Evolutionary conservation across 2,329 filamentous ascomycete species (phyloP), one percentile per base, ranked within the genome.

Genomic region (Leptographium procerum): DNA sequence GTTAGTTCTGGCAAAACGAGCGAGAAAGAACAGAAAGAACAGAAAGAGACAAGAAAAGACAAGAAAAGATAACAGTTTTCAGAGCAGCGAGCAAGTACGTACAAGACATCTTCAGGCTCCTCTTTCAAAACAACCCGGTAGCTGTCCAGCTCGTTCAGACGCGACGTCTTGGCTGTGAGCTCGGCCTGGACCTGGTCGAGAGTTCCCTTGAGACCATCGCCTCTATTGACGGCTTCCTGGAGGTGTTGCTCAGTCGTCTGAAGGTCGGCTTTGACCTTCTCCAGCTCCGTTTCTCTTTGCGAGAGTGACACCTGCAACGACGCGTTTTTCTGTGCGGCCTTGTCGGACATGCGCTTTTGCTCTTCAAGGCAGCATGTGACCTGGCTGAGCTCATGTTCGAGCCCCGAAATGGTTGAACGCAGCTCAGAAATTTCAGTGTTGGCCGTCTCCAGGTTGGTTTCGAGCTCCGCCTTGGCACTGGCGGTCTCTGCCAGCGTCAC

Each of bases 21-120:
- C 1, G 16, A 50, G 34, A 14, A 22, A 13, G 29, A 40, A 11
- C 7, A 52, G 2, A 51, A 31, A 45, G 24, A 6, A 28, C 31
- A 14, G 19, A 9, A 48, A 33, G 51, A 50, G n/a, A 43, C 16
- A 29, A 24, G 3, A 33, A 29, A 13, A n/a, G n/a, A n/a, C n/a
- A n/a, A n/a, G n/a, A n/a, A n/a, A n/a, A n/a, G n/a, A n/a, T n/a
- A n/a, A n/a, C n/a, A n/a, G n/a, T n/a, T n/a, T n/a, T n/a, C n/a
- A n/a, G n/a, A n/a, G n/a, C n/a, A n/a, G n/a, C n/a, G n/a, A n/a
- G 8, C 11, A 24, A 40, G 11, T 10, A 64, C 67, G 60, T 57
- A 69, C 67, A 69, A 70, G 14, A 59, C 61, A 55, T 70, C 69
- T 55, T 71, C 69, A 2, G 65, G 63, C 1, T 69, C 66, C 14